A percentile compares a stretch with the other conserved stretches of the same genome.
These are phyloP conservation scores for Rhynchospora breviuscula DNA, from an alignment of 176 grass and related monocot species.

Conservation along the genomic window DNA sequence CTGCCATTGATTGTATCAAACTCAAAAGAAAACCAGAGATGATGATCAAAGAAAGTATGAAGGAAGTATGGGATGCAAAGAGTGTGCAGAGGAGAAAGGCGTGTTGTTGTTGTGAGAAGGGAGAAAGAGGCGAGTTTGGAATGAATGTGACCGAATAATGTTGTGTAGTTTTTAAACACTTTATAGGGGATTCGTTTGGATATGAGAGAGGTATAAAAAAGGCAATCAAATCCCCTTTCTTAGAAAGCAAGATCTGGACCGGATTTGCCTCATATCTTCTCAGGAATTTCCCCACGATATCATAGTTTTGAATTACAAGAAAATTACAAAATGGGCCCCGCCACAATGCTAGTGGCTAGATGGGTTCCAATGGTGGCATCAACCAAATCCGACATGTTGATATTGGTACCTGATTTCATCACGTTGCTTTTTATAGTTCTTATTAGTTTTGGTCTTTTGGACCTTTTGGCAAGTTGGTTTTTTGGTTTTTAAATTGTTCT, in stretches of 20 bases:
- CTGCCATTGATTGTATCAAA: conserved; percentile 37
- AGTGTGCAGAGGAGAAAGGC: conserved; percentile 19
- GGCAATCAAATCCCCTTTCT: conserved; percentile 46
- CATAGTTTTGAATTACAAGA: neutral
- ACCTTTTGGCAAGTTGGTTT: neutral
- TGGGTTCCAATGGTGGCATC: neutral
- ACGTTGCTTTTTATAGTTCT: neutral
- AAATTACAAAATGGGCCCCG: conserved; percentile 1
- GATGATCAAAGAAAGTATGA: neutral
- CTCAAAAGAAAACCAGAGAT: neutral
- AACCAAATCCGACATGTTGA: neutral
- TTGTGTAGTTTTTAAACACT: conserved; percentile 16
- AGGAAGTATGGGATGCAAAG: neutral
- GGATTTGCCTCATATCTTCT: conserved; percentile 79
- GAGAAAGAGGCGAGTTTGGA: conserved; percentile 27
- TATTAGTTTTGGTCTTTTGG: neutral
- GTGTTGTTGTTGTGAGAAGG: neutral
- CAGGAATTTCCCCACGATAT: conserved; percentile 42
- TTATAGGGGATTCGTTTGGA: conserved; percentile 41
- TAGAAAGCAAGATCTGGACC: conserved; percentile 67
- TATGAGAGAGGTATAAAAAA: conserved; percentile 28
- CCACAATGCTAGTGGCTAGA: neutral
- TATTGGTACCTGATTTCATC: neutral
- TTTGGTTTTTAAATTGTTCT: no score
- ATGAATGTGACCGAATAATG: conserved; percentile 29